Base-by-base conservation (phyloP, 768 basidiomycete species). In the Ramaria sp. region DNA sequence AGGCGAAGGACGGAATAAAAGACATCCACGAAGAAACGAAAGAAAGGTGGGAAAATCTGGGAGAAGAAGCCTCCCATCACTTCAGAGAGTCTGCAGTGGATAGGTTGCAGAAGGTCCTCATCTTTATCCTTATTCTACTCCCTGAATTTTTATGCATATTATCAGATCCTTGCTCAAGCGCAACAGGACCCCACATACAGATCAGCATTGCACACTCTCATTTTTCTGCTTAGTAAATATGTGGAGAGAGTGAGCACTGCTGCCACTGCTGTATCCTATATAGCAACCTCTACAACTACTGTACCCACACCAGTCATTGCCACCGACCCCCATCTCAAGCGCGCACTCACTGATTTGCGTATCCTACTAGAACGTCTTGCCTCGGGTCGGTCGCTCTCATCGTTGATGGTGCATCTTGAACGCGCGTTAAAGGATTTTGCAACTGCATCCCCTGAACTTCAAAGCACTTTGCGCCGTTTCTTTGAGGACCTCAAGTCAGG, bases 361-460 rank as follows among this genome's bases (percentile, higher is more conserved):
- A 52, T 50, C 5, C 27, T 61, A n/a, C 43, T 63, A 3, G 56
- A 62, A 18, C 61, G 62, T 6, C 25, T 60, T 18, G 59, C 62
- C 1, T 60, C 59, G 18, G 54, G 58, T 6, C 56, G 28, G n/a
- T 36, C 56, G 13, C 39, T 63, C n/a, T 59, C 58, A 3, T 27
- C 32, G 1, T 50, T 60, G 25, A 25, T 60, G 5, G 6, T 30
- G 16, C 45, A 47, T 27, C 4, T 30, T 27, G 45, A 47, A 28
- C 34, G 47, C 10, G 22, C 43, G 5, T 20, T 56, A 34, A 39
- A 37, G 18, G 36, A 51, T 27, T 27, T 48, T 25, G 28, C 55
- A 9, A 10, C 41, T 9, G 55, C 58, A 20, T 22, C 58, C 20
- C 52, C 22, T 18, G 32, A 30, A 27, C 25, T 47, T 20, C 49